Evolutionary conservation across 1,139 yeast species (phyloP).

Genomic region (Taphrina communis): DNA sequence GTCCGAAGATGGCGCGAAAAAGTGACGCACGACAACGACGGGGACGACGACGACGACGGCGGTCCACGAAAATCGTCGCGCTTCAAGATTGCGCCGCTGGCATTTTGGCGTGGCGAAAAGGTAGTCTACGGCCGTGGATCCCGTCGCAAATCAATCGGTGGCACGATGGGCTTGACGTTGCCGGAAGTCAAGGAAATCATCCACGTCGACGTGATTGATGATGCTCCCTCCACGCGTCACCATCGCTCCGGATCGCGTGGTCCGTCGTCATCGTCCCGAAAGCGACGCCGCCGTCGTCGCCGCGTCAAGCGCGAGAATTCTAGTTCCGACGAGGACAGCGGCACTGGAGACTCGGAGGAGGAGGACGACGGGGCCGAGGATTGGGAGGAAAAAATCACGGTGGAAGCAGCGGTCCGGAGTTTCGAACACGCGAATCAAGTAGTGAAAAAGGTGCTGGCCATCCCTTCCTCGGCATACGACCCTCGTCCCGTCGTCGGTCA

Average conservation of each 20-base stretch:
- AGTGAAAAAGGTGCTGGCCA: constrained; percentile 33
- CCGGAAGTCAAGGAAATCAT: constrained; percentile 49
- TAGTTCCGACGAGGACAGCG: constrained; percentile 31
- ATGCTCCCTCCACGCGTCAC: background rate
- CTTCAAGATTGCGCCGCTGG: constrained; percentile 72
- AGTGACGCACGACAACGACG: constrained; percentile 39
- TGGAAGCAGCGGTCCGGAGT: constrained; percentile 37
- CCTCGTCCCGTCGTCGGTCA: constrained; percentile 39
- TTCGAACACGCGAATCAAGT: constrained; percentile 21
- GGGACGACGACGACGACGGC: constrained; percentile 26
- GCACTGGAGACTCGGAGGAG: constrained; percentile 45
- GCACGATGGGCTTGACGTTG: constrained; percentile 45
- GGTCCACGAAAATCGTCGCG: constrained; percentile 64
- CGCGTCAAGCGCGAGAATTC: constrained; percentile 48
- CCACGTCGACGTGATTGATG: constrained; percentile 44
- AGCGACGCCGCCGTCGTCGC: background rate
- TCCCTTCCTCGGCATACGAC: constrained; percentile 33
- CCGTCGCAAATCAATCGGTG: constrained; percentile 49
- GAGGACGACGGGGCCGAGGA: constrained; percentile 24
- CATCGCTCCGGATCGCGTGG: constrained; percentile 40
- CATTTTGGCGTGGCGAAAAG: constrained; percentile 84
- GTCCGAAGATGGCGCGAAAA: constrained; percentile 34
- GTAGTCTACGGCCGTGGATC: constrained; percentile 62
- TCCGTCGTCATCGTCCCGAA: constrained; percentile 29
- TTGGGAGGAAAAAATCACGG: constrained; percentile 33